Evolutionary conservation across 352 stramenopile species (phyloP), one percentile per base, ranked within the genome.

Genomic region (Bremia lactucae): DNA sequence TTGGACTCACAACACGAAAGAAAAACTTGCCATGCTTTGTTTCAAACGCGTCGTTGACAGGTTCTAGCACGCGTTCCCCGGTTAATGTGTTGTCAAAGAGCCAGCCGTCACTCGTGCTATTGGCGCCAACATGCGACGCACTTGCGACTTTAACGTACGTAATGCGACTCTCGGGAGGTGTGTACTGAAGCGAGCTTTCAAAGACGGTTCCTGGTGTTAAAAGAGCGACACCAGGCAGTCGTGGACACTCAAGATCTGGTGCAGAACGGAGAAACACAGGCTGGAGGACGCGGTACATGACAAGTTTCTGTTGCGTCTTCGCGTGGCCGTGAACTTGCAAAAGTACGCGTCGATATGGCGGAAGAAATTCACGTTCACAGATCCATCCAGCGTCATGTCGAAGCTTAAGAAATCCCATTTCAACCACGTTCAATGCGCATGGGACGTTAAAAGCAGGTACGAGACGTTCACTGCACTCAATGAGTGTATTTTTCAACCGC

Each of bases 1-100:
- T 82, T 15, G 72, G 65, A 16, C 50, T 62, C 8, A 82, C 24
- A n/a, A 87, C 69, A 14, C 78, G 72, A 50, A 80, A 90, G 48
- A 77, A 90, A 43, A 87, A 90, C 40, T 78, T 83, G 54, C 78
- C 78, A 33, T 81, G 74, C 50, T 83, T 82, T 52, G 84, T 83
- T 43, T 85, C 74, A 1, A 71, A 69, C 23, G 85, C 72, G 53
- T 87, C 66, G 43, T 83, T 65, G 41, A 86, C 61, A 16, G 72
- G 65, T 25, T 87, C 74, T 2, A 87, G 51, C 10, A 87, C 67
- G 31, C 75, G 65, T 41, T 87, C 74, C 8, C 72, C 70, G 20
- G 62, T 75, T 6, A 68, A 69, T 0, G 72, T 84, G 44, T 70
- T 55, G 37, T 83, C 60, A 29, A 87, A 87, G 6, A 85, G 39